Conservation (phyloP, 768 basidiomycete genomes). For the Omphalotus guepiniiformis region DNA sequence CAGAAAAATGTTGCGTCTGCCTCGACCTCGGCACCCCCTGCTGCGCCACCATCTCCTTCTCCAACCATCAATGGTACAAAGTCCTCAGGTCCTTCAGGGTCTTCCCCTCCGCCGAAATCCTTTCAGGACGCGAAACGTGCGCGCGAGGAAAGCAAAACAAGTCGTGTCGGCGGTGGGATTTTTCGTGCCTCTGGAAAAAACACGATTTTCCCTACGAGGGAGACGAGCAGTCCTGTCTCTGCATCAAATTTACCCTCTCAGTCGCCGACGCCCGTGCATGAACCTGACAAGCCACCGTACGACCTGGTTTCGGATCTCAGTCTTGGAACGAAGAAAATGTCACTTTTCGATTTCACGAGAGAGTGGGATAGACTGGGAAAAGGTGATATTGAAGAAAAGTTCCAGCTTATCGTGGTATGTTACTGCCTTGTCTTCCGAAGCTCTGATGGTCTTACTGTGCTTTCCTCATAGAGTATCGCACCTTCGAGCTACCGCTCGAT, state of each 20-base stretch:
- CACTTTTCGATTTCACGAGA: conserved; percentile 61
- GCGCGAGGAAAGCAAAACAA: conserved; percentile 35
- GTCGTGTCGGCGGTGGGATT: conserved; percentile 64
- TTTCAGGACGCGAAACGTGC: conserved; percentile 59
- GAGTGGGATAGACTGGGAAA: conserved; percentile 44
- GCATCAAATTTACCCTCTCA: conserved; percentile 8
- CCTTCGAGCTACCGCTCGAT: conserved; percentile 54
- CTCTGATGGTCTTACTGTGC: background rate
- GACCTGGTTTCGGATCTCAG: background rate
- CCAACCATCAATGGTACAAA: conserved; percentile 33
- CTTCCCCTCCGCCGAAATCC: conserved; percentile 22
- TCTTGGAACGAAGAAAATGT: conserved; percentile 22
- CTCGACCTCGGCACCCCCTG: conserved; percentile 3
- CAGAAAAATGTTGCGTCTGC: conserved; percentile 2
- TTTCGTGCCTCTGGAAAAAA: conserved; percentile 62
- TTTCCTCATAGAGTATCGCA: conserved; percentile 42
- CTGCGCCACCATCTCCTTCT: background rate
- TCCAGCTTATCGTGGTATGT: conserved; percentile 58
- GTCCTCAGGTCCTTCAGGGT: conserved; percentile 11
- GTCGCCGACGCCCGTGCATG: background rate
- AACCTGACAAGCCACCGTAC: background rate
- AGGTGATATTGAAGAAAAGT: conserved; percentile 39
- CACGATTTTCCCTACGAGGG: conserved; percentile 46
- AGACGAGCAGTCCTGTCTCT: conserved; percentile 8
- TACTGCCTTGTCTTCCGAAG: background rate